Evolutionary conservation across 495 filamentous ascomycete genomes (phyloP).

Genomic region (Neurospora sp.): DNA sequence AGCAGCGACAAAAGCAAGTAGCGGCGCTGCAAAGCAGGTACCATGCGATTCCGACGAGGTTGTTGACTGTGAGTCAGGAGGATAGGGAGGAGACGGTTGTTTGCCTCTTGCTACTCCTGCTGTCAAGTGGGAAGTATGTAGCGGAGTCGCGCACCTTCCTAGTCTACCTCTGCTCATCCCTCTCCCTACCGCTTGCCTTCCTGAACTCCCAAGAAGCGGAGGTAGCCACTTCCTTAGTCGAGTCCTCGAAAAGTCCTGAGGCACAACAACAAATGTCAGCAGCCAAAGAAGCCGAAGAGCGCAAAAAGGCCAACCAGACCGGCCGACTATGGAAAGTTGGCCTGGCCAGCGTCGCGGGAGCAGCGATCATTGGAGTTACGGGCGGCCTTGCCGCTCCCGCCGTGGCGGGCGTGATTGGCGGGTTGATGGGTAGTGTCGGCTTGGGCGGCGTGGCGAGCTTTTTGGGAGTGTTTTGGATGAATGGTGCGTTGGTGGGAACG

Average conservation of each 20-base stretch:
- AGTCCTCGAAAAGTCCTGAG: slow-evolving; percentile 27
- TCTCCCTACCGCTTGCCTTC: slow-evolving; percentile 4
- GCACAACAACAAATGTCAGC: slow-evolving; percentile 43
- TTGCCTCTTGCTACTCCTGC: slow-evolving; percentile 56
- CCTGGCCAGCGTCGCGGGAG: slow-evolving; percentile 76
- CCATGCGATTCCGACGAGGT: slow-evolving; percentile 35
- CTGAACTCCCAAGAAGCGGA: slow-evolving; percentile 59
- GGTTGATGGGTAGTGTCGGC: slow-evolving; percentile 74
- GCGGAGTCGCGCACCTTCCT: slow-evolving; percentile 61
- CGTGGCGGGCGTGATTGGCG: slow-evolving; percentile 81
- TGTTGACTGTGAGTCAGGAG: slow-evolving; percentile 27
- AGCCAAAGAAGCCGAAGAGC: slow-evolving; percentile 56
- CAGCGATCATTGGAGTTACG: slow-evolving; percentile 77
- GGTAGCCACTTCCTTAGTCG: slow-evolving; percentile 61
- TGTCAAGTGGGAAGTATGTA: slow-evolving; percentile 63
- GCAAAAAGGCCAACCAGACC: slow-evolving; percentile 50
- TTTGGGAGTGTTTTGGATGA: slow-evolving; percentile 71
- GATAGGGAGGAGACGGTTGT: slow-evolving; percentile 40
- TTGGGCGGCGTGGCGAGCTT: slow-evolving; percentile 77
- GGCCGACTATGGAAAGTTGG: slow-evolving; percentile 78
- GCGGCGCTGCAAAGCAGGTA: slow-evolving; percentile 31
- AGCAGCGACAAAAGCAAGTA: slow-evolving; percentile 5
- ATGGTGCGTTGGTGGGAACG: slow-evolving; percentile 70
- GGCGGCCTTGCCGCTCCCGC: slow-evolving; percentile 80
- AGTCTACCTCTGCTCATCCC: slow-evolving; percentile 42